These are phyloP conservation scores for Graphilbum sp. DNA, from an alignment of 2,329 filamentous ascomycete species.

Conservation along the genomic window DNA sequence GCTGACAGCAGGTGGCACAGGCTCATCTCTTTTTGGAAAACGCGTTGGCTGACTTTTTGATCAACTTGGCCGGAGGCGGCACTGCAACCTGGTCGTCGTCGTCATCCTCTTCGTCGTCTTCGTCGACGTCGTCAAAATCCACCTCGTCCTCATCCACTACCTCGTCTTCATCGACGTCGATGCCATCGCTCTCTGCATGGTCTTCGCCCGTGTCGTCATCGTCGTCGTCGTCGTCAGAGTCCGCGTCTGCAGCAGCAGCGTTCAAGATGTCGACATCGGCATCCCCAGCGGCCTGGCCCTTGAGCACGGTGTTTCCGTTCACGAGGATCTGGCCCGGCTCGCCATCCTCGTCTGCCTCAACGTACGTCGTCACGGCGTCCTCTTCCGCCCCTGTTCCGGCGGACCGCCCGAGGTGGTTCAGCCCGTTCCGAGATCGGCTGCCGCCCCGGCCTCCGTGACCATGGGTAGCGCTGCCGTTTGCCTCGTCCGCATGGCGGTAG, in stretches of 20 bases:
- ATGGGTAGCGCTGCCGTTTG: constrained; percentile 29
- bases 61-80: constrained; percentile 19
- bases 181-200: constrained; percentile 14
- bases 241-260: constrained; percentile 4
- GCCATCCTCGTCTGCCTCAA: constrained; percentile 7
- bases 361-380: constrained; percentile 28
- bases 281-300: not conserved
- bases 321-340: constrained; percentile 17
- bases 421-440: constrained; percentile 23
- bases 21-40: constrained; percentile 16
- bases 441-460: constrained; percentile 39
- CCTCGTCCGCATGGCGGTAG: no score
- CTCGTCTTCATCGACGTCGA: constrained; percentile 13
- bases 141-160: constrained; percentile 28
- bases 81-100: constrained; percentile 6
- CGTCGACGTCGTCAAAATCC: constrained; percentile 62
- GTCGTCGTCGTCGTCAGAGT: constrained; percentile 65
- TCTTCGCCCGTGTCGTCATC: constrained; percentile 30
- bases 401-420: not conserved
- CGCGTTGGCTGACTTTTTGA: constrained; percentile 14
- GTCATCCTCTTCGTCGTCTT: constrained; percentile 68
- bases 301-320: constrained; percentile 11
- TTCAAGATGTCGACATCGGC: not conserved
- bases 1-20: no score
- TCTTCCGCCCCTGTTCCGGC: constrained; percentile 35